A percentile compares a stretch with the other conserved stretches of the same genome.
Evolutionary conservation across 2,329 filamentous ascomycete species (phyloP).

Genomic region (Ceratocystis smalleyi): DNA sequence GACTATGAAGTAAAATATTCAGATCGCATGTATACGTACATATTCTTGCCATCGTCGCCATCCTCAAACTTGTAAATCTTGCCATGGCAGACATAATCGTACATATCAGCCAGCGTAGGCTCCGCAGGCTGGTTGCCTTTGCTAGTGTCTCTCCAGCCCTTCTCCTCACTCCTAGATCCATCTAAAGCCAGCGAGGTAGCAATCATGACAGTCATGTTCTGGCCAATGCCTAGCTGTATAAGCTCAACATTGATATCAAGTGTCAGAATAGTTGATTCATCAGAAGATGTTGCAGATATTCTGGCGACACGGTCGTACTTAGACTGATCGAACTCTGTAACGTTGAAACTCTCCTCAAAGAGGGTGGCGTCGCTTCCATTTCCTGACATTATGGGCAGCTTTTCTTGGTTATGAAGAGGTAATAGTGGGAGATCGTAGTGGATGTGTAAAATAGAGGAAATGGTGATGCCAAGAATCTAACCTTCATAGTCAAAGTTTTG

Average conservation of each 20-base stretch:
- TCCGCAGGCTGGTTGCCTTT: conserved; percentile 37
- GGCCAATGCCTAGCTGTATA: conserved; percentile 37
- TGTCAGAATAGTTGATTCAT: conserved; percentile 59
- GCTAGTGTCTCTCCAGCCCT: conserved; percentile 65
- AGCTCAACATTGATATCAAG: conserved; percentile 93
- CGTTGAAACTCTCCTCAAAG: conserved; percentile 81
- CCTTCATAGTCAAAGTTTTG: not conserved
- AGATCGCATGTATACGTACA: conserved; percentile 45
- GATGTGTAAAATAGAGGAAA: not conserved
- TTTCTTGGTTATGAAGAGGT: not conserved
- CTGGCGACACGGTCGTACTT: conserved; percentile 95
- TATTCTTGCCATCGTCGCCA: conserved; percentile 59
- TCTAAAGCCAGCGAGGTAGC: conserved; percentile 78
- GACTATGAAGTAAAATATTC: not conserved
- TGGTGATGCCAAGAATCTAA: not conserved
- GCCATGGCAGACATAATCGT: conserved; percentile 75
- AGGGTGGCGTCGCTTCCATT: conserved; percentile 73
- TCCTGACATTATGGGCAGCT: conserved; percentile 28
- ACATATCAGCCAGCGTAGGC: conserved; percentile 57
- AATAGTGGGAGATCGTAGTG: not conserved
- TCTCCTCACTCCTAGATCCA: conserved; percentile 60
- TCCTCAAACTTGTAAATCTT: conserved; percentile 85
- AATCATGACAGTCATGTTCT: conserved; percentile 65
- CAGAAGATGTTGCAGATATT: conserved; percentile 59
- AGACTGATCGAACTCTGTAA: conserved; percentile 61